phyloP scores from a whole-genome alignment of 805 yeast genomes.

The Blastobotrys mokoenaii region DNA sequence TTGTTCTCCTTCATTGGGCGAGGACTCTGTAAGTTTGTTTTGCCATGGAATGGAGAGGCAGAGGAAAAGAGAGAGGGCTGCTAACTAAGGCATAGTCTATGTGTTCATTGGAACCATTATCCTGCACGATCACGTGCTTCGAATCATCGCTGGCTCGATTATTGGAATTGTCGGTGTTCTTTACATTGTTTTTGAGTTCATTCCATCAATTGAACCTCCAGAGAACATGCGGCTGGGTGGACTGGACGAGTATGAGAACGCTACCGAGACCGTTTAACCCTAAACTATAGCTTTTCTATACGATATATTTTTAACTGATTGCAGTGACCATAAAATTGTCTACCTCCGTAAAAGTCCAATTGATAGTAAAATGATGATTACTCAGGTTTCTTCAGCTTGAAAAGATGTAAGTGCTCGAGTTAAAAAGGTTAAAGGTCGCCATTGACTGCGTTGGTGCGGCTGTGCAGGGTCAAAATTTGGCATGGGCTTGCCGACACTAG shows the following conservation, averaged over 20 bases:
- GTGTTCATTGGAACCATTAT: slow-evolving; percentile 41
- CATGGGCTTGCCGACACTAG: not conserved
- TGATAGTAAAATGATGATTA: too few species aligned
- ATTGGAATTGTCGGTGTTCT: slow-evolving; percentile 53
- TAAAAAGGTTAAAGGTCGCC: too few species aligned
- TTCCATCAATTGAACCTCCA: slow-evolving; percentile 72
- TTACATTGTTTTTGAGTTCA: slow-evolving; percentile 55
- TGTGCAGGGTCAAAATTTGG: not conserved
- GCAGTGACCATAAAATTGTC: too few species aligned
- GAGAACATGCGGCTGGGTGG: slow-evolving; percentile 51
- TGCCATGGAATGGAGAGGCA: not conserved
- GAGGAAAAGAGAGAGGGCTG: too few species aligned
- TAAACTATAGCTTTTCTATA: not conserved
- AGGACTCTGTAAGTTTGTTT: slow-evolving; percentile 45
- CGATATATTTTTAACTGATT: not conserved
- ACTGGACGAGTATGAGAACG: slow-evolving; percentile 24
- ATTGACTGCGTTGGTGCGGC: too few species aligned
- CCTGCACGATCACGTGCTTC: slow-evolving; percentile 44
- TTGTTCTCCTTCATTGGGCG: slow-evolving; percentile 63
- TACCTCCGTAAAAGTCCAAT: too few species aligned
- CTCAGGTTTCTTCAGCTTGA: too few species aligned
- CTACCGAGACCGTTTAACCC: slow-evolving; percentile 23
- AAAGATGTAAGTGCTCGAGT: too few species aligned
- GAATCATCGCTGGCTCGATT: slow-evolving; percentile 49
- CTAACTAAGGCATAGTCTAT: slow-evolving; percentile 33